Percentiles rank a stretch among this genome's conserved stretches.
phyloP scores from a whole-genome alignment of 768 basidiomycete species.

The Suillus ampliporus region DNA sequence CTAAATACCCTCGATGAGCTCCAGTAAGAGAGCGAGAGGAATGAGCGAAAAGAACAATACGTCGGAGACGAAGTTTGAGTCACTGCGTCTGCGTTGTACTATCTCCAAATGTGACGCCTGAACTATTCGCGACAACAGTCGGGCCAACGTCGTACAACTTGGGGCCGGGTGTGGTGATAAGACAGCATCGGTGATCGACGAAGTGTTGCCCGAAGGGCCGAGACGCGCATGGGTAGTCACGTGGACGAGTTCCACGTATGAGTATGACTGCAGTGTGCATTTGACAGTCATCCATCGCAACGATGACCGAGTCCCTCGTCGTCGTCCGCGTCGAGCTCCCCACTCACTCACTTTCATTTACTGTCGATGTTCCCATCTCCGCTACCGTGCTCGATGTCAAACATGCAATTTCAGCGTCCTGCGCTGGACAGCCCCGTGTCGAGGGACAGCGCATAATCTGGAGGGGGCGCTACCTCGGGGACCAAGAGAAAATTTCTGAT shows the following conservation, averaged over 20 bases:
- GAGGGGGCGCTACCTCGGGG: slow-evolving; percentile 68
- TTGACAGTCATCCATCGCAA: slow-evolving; percentile 8
- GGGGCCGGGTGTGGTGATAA: too few species aligned
- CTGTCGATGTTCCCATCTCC: slow-evolving; percentile 51
- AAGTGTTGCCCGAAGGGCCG: too few species aligned
- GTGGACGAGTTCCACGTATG: slow-evolving; percentile 39
- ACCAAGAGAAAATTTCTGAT: slow-evolving; percentile 67
- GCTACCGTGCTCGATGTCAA: slow-evolving; percentile 70
- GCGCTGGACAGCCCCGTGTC: slow-evolving; percentile 66
- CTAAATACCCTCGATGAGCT: too few species aligned
- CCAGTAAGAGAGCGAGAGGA: too few species aligned
- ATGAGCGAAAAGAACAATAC: too few species aligned
- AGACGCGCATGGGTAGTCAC: slow-evolving; percentile 16
- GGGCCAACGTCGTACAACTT: too few species aligned
- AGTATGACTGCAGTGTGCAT: neutral
- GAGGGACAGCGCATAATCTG: slow-evolving; percentile 82
- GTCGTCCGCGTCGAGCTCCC: slow-evolving; percentile 74
- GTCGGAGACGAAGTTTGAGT: too few species aligned
- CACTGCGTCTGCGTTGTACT: too few species aligned
- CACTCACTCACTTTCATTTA: slow-evolving; percentile 72
- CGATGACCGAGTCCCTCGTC: slow-evolving; percentile 36
- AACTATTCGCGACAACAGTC: too few species aligned
- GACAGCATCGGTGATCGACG: too few species aligned
- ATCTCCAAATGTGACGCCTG: too few species aligned
- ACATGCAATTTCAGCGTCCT: slow-evolving; percentile 61